phyloP scores from a whole-genome alignment of 768 basidiomycete genomes.

The Hydnomerulius pinastri region DNA sequence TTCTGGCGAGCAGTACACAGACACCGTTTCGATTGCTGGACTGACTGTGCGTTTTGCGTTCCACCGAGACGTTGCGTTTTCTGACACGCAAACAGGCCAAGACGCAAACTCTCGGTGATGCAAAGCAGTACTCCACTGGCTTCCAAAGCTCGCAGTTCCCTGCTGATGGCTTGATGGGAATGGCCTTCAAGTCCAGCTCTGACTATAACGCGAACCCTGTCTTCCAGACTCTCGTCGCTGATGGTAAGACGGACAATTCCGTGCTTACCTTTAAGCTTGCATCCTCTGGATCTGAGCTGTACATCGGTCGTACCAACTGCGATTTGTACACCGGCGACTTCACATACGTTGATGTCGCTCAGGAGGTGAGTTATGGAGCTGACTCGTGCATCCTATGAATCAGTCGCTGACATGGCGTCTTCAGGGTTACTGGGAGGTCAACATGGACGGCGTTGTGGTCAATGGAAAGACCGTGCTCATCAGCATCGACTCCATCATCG shows the following conservation, averaged over 20 bases:
- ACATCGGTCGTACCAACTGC: slow-evolving; percentile 49
- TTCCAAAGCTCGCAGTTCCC: background rate
- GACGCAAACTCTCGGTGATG: background rate
- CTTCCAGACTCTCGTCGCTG: slow-evolving; percentile 42
- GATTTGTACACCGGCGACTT: slow-evolving; percentile 45
- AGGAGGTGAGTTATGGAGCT: slow-evolving; percentile 9
- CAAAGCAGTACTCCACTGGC: background rate
- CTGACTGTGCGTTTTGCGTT: background rate
- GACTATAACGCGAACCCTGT: slow-evolving; percentile 35
- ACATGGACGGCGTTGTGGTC: background rate
- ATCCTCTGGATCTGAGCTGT: no score
- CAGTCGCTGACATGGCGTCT: background rate
- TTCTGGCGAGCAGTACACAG: background rate
- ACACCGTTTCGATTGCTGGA: no score
- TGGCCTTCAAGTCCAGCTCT: slow-evolving; percentile 42
- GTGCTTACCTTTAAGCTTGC: slow-evolving; percentile 51
- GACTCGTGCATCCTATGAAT: background rate
- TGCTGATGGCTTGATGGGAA: slow-evolving; percentile 29
- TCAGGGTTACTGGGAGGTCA: slow-evolving; percentile 1
- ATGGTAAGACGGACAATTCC: slow-evolving; percentile 32
- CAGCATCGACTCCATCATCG: slow-evolving; percentile 1
- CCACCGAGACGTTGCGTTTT: background rate
- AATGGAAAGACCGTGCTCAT: background rate
- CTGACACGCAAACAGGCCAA: background rate
- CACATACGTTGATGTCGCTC: slow-evolving; percentile 24